These are phyloP conservation scores for Corynespora cassiicola DNA, from an alignment of 2,329 filamentous ascomycete species.

Conservation along the genomic window DNA sequence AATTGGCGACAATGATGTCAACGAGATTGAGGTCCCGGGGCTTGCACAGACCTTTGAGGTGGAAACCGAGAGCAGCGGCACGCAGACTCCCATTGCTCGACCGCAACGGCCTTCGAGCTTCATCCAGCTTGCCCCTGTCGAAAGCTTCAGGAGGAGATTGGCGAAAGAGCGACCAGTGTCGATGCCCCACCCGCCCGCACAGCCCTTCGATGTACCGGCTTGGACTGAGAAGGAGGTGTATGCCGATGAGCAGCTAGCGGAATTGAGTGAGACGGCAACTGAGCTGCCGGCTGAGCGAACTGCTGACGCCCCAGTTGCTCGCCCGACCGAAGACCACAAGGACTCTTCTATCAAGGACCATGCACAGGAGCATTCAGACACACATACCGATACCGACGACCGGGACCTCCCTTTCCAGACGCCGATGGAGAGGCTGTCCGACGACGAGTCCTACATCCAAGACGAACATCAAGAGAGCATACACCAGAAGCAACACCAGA, in stretches of 20 bases:
- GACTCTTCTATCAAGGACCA: too few relatives aligned
- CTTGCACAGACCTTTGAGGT: conserved; percentile 71
- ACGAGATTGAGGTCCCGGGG: conserved; percentile 82
- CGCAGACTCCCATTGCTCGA: conserved; percentile 31
- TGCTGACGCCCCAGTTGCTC: conserved; percentile 7
- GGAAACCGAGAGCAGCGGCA: conserved; percentile 36
- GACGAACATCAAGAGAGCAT: conserved; percentile 25
- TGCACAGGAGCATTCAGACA: too few relatives aligned
- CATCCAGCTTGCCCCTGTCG: conserved; percentile 32
- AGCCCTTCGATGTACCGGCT: conserved; percentile 26
- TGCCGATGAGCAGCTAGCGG: conserved; percentile 1
- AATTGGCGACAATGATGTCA: conserved; percentile 69
- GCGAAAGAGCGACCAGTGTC: conserved; percentile 34
- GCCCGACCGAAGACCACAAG: too few relatives aligned
- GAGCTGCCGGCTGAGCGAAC: conserved; percentile 10
- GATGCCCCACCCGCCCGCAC: conserved; percentile 32
- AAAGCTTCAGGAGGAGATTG: conserved; percentile 22
- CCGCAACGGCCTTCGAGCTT: conserved; percentile 36
- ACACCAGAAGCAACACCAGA: conserved; percentile 10
- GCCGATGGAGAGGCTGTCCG: conserved; percentile 25
- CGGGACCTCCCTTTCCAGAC: conserved; percentile 31
- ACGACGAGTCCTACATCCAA: conserved; percentile 28
- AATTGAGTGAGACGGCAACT: conserved; percentile 3
- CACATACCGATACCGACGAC: too few relatives aligned
- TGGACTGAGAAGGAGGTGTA: conserved; percentile 6